Conservation (phyloP, 2,329 filamentous ascomycete genomes). For the Fusarium nodosum region DNA sequence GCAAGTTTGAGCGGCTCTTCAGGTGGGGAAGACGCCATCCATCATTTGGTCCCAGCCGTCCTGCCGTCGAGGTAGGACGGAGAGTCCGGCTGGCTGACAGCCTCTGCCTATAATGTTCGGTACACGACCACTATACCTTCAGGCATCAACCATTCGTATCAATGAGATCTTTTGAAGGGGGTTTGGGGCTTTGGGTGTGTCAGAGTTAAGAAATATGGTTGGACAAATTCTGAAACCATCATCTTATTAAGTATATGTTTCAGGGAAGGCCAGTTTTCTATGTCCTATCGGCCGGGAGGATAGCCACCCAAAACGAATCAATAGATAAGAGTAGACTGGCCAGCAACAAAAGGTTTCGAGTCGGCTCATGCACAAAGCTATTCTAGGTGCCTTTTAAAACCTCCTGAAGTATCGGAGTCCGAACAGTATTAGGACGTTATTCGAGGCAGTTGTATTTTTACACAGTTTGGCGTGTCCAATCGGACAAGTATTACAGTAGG, state of each 20-base stretch:
- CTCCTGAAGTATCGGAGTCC: not conserved
- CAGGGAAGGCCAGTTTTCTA: no score
- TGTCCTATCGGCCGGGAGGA: not conserved
- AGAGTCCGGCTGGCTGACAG: conserved; percentile 12
- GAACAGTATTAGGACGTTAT: not conserved
- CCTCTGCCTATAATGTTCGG: not conserved
- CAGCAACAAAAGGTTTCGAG: not conserved
- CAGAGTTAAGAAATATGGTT: not conserved
- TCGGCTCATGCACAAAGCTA: not conserved
- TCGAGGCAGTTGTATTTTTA: no score
- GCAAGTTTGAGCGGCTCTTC: conserved; percentile 3
- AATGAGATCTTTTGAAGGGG: no score
- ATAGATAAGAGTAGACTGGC: not conserved
- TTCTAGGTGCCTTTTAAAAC: not conserved
- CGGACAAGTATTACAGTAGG: no score
- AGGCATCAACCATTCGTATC: not conserved
- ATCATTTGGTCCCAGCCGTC: conserved; percentile 21
- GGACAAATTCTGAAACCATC: not conserved
- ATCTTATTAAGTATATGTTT: not conserved
- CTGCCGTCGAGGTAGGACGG: conserved; percentile 30
- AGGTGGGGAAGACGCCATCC: conserved; percentile 13
- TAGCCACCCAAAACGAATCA: no score
- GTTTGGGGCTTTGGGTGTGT: no score
- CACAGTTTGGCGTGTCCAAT: no score
- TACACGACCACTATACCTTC: conserved; percentile 5